Evolutionary conservation across 129 eudicot species (phyloP), one percentile per base, ranked within the genome.

Genomic region (Lonicera japonica): DNA sequence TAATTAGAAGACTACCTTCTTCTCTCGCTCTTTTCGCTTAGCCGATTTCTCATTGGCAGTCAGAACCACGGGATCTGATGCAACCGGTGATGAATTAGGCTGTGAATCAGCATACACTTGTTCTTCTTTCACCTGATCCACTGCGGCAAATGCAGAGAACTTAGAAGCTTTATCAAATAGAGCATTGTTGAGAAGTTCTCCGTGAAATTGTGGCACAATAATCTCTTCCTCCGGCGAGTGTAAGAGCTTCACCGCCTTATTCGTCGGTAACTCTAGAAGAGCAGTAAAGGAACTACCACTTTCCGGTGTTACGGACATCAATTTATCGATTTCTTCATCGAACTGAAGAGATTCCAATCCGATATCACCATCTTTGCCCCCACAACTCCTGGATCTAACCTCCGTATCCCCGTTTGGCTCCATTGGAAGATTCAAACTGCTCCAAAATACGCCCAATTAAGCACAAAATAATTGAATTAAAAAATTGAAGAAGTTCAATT

Each of bases 11-110:
- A 46, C 20, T 67, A 88, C 99, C 91, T 88, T 92, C 76, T 74
- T 82, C 72, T 88, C 96, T 65, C 85, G 79, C 66, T 87, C 96
- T 75, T 92, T 92, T 23, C 99, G 77, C 77, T 92, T 92, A 7
- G 66, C 63, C 36, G 83, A 67, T 55, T 80, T 88, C 75, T 75
- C 78, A 80, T 65, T 65, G 47, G 34, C 25, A 50, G 13, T 45
- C 20, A 68, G 61, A 25, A 41, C 67, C 13, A 70, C 36, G 8
- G 85, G 77, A 79, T 82, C 77, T 3, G 92, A 83, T 41, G 29
- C 21, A 21, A 62, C 73, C 29, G 81, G 86, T 3, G 90, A 82
- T 40, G 82, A 78, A 68, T 80, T 78, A 20, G 75, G 96, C 65
- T 58, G 73, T 1, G 83, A 78, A 56, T 78, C 77, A 8, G 90